Conservation (phyloP, 805 yeast species). For the Wickerhamiella parazyma region DNA sequence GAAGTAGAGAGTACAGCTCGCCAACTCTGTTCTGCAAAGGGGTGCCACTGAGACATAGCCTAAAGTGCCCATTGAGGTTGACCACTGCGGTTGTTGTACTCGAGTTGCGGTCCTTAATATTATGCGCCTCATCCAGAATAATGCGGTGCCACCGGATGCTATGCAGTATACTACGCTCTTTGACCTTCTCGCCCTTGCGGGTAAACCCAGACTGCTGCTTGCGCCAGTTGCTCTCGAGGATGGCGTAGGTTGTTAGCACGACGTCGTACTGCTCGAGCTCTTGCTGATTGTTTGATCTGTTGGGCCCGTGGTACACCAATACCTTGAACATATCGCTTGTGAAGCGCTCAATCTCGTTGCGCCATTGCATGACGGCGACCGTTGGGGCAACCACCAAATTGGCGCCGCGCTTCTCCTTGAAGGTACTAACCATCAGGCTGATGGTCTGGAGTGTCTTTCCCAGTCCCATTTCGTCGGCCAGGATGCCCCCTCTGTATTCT, state of each 20-base stretch:
- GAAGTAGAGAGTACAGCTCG: conserved; percentile 81
- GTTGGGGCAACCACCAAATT: conserved; percentile 93
- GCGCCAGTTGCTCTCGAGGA: conserved; percentile 72
- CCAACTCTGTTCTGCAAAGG: conserved; percentile 95
- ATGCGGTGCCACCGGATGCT: conserved; percentile 67
- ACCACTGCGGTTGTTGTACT: conserved; percentile 91
- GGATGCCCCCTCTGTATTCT: conserved; percentile 71
- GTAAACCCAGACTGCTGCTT: conserved; percentile 74
- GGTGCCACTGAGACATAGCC: conserved; percentile 93
- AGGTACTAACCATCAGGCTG: conserved; percentile 64
- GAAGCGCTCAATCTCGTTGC: conserved; percentile 76
- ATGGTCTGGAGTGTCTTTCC: conserved; percentile 97
- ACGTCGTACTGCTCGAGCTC: conserved; percentile 59
- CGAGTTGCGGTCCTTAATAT: conserved; percentile 86
- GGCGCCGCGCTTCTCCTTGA: conserved; percentile 37
- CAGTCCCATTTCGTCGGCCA: conserved; percentile 99
- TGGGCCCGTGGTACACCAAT: conserved; percentile 74
- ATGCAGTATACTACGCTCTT: conserved; percentile 67
- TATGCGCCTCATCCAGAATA: conserved; percentile 91
- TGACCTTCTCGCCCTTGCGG: conserved; percentile 53
- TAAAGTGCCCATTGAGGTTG: conserved; percentile 48
- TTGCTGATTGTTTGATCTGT: conserved; percentile 43
- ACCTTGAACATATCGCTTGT: conserved; percentile 58
- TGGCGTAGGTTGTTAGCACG: conserved; percentile 82
- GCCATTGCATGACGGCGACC: conserved; percentile 98